Percentiles rank a stretch among this genome's conserved stretches.
Evolutionary conservation across 306 rosid genomes (phyloP).

Genomic region (Mucuna pruriens): DNA sequence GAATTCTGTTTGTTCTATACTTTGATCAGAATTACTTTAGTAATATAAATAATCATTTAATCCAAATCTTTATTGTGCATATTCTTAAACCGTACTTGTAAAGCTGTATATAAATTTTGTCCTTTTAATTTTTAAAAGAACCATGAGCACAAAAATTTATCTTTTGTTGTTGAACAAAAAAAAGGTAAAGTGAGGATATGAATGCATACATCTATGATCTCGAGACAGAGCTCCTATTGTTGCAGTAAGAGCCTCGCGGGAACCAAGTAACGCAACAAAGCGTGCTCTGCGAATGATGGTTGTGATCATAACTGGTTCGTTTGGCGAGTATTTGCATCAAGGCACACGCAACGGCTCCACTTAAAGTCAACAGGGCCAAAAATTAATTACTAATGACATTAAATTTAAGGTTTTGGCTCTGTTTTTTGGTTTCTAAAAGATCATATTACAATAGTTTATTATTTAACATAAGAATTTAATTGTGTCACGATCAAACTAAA

Average conservation of each 20-base stretch:
- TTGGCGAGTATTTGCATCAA: neutral
- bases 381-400: neutral
- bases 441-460: neutral
- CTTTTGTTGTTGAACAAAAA: neutral
- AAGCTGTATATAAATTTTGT: no score
- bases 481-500: neutral
- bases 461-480: neutral
- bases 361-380: neutral
- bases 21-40: no score
- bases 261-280: neutral
- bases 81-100: no score
- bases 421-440: neutral
- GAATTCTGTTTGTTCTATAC: no score
- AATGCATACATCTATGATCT: neutral
- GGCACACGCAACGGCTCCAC: neutral
- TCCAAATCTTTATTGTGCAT: no score
- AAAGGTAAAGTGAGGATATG: neutral
- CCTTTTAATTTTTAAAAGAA: no score
- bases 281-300: constrained; percentile 24
- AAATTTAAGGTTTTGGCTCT: neutral
- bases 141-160: no score
- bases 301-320: neutral
- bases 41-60: no score
- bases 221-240: neutral
- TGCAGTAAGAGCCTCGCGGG: neutral